Evolutionary conservation across 106 monocot species (phyloP), one percentile per base, ranked within the genome.

Genomic region (Agapanthus africanus): DNA sequence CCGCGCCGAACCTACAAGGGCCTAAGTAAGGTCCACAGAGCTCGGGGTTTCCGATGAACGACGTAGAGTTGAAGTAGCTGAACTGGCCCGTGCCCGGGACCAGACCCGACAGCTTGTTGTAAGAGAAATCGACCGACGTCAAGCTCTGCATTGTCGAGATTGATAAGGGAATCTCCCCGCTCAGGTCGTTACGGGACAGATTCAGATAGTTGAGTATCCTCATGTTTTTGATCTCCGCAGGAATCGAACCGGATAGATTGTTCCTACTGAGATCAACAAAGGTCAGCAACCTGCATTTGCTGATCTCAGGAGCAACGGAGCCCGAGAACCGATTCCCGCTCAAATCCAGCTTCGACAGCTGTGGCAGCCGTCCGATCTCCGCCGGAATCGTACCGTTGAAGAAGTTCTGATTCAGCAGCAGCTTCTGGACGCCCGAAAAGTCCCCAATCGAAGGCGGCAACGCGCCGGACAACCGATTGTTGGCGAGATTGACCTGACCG

Each of bases 61-160:
- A 94, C 0, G 87, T 90, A 40, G 90, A 73, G 28, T 94, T 94
- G 84, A 94, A 94, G 85, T 94, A 94, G 83, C 90, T 84, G 68
- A 94, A 94, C 82, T 94, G 94, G 38, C 94, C 94, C 7, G 90
- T 90, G 16, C 60, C 74, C 0, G 94, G 94, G 46, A 94, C 90
- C 21, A 82, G n/a, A 37, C 94, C 94, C n/a, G 94, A 82, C 15
- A 94, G 87, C 14, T 90, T 84, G 73, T 94, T 94, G 78, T 84
- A 84, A 28, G 93, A 90, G 87, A 94, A 94, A 76, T 94, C 94
- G 0, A 87, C 78, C 6, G 90, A 65, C 1, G 94, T 94, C 9
- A 94, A 76, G 76, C 90, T 90, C 77, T 94, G 94, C 94, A 94
- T 90, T 7, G 84, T 70, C n/a, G 94, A 78, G 14, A 94, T 78